These are phyloP conservation scores for Botrytis pseudocinerea DNA, from an alignment of 2,329 filamentous ascomycete genomes.

Conservation along the genomic window DNA sequence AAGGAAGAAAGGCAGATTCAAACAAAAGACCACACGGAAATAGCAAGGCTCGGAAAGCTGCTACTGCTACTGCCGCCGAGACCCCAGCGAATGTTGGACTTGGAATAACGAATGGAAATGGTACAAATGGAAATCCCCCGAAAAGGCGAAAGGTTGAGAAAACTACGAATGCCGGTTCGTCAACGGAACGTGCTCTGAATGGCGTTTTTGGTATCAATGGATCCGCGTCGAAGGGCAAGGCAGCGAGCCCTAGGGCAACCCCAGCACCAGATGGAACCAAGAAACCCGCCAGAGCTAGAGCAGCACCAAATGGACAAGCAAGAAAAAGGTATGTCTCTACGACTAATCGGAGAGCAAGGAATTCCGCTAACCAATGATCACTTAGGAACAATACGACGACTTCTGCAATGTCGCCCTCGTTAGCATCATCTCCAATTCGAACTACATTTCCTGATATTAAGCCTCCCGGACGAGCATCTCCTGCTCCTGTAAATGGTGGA, in stretches of 20 bases:
- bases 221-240: constrained; percentile 55
- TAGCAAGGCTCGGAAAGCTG: constrained; percentile 63
- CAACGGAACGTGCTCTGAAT: constrained; percentile 70
- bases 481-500: constrained; percentile 56
- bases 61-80: constrained; percentile 50
- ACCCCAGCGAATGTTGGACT: constrained; percentile 56
- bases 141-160: constrained; percentile 86
- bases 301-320: constrained; percentile 64
- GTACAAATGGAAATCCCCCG: constrained; percentile 53
- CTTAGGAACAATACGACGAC: constrained; percentile 49
- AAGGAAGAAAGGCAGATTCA: constrained; percentile 42
- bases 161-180: constrained; percentile 49
- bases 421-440: constrained; percentile 74
- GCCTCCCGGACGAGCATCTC: constrained; percentile 55
- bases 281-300: constrained; percentile 70
- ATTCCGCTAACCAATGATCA: constrained; percentile 28
- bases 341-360: background rate
- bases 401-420: constrained; percentile 63
- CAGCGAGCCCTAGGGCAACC: constrained; percentile 67
- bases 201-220: constrained; percentile 52
- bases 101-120: constrained; percentile 60
- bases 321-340: constrained; percentile 71
- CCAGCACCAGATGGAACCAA: constrained; percentile 63
- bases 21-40: constrained; percentile 63
- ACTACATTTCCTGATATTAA: constrained; percentile 64